A percentile compares a stretch with the other conserved stretches of the same genome.
phyloP scores from a whole-genome alignment of 1,139 yeast species.

The Nakaseomyces kungkrabaensis region DNA sequence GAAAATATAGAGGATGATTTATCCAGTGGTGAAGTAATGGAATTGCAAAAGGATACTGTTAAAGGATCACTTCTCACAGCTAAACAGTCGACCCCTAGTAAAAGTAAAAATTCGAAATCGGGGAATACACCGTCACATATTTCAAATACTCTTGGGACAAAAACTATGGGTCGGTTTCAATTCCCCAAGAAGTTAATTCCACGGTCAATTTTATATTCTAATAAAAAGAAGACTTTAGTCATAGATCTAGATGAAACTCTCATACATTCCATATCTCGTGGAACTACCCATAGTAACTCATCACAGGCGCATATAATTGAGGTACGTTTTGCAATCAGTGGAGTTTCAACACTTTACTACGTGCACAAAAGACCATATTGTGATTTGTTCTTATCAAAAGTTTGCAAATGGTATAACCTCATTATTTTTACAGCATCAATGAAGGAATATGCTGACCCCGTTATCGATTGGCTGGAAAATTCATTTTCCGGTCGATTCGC shows the following conservation, averaged over 20 bases:
- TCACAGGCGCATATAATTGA: conserved; percentile 60
- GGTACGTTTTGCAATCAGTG: conserved; percentile 47
- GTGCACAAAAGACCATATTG: conserved; percentile 91
- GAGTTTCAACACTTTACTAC: conserved; percentile 64
- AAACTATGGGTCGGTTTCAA: conserved; percentile 31
- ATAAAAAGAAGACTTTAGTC: conserved; percentile 57
- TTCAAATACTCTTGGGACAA: conserved; percentile 17
- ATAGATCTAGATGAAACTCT: conserved; percentile 89
- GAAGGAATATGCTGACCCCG: conserved; percentile 93
- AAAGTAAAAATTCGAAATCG: neutral
- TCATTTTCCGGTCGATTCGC: conserved; percentile 22
- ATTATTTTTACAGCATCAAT: conserved; percentile 92
- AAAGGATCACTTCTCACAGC: conserved; percentile 22
- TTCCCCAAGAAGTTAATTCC: conserved; percentile 38
- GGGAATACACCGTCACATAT: neutral
- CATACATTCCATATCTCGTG: conserved; percentile 78
- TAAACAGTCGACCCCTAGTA: conserved; percentile 1
- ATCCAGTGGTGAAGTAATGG: conserved; percentile 24
- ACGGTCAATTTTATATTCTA: conserved; percentile 28
- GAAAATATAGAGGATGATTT: conserved; percentile 23
- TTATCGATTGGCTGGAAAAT: conserved; percentile 75
- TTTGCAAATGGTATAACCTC: conserved; percentile 77
- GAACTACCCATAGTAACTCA: conserved; percentile 40
- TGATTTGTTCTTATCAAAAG: conserved; percentile 69
- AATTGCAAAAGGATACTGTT: conserved; percentile 22